These are phyloP conservation scores for Sapria himalayana DNA, from an alignment of 345 rosid species.

Conservation along the genomic window DNA sequence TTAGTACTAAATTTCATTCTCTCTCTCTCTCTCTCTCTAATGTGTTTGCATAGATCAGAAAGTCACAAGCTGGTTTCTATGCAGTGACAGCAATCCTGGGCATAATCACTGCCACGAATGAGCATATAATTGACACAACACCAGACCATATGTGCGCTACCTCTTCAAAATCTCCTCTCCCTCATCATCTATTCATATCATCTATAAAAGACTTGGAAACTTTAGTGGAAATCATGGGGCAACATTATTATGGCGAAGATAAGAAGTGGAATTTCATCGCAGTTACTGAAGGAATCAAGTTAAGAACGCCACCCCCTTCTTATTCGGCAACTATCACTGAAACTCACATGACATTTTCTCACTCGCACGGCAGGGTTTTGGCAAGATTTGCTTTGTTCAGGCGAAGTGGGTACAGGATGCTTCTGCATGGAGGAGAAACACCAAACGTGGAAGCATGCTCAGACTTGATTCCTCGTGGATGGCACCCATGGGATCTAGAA, in stretches of 20 bases:
- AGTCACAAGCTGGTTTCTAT: no score
- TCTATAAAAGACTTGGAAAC: constrained; percentile 72
- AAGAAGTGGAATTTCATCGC: constrained; percentile 84
- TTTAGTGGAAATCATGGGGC: constrained; percentile 69
- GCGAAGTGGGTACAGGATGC: constrained; percentile 72
- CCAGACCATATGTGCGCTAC: constrained; percentile 21
- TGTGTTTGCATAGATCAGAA: no score
- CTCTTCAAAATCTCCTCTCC: constrained; percentile 26
- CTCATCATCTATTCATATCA: constrained; percentile 58
- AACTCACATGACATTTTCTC: no score
- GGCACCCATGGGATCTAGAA: constrained; percentile 39
- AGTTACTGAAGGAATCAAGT: constrained; percentile 61
- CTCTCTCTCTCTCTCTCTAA: no score
- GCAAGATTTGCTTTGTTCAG: constrained; percentile 51
- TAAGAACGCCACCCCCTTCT: constrained; percentile 10
- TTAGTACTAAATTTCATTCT: no score
- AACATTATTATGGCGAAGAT: constrained; percentile 53
- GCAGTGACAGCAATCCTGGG: constrained; percentile 79
- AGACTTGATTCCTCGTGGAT: constrained; percentile 15
- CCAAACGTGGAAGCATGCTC: constrained; percentile 32
- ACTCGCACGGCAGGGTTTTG: constrained; percentile 47
- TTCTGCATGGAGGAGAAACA: constrained; percentile 77
- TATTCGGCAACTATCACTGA: no score
- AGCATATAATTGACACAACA: constrained; percentile 58
- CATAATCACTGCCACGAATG: constrained; percentile 59